Evolutionary conservation across 2,329 filamentous ascomycete species (phyloP).

Genomic region (Colletotrichum destructivum): DNA sequence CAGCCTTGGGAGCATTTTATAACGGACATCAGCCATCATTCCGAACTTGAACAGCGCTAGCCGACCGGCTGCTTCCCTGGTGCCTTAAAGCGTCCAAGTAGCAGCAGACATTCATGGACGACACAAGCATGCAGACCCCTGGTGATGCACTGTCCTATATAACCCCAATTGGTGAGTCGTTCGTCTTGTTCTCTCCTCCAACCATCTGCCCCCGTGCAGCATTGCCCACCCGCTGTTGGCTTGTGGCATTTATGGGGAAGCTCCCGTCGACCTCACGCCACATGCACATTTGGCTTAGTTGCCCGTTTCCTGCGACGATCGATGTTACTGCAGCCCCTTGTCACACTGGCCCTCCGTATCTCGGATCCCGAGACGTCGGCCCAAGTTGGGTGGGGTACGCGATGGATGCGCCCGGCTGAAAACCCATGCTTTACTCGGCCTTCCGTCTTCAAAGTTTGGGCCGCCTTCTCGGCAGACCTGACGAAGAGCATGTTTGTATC

Average conservation of each 20-base stretch:
- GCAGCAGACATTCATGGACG: constrained; percentile 53
- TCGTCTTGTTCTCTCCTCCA: constrained; percentile 53
- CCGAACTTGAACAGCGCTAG: constrained; percentile 34
- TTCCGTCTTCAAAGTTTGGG: background rate
- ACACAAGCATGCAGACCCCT: constrained; percentile 61
- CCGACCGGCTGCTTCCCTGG: constrained; percentile 35
- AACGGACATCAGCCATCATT: constrained; percentile 34
- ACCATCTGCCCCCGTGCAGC: constrained; percentile 66
- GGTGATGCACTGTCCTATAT: constrained; percentile 65
- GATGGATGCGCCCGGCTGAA: constrained; percentile 20
- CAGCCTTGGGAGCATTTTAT: constrained; percentile 17
- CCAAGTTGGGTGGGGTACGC: constrained; percentile 5
- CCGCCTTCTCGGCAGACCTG: constrained; percentile 8
- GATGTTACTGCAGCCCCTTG: constrained; percentile 42
- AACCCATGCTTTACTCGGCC: constrained; percentile 14
- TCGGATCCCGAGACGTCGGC: background rate
- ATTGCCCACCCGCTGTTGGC: constrained; percentile 63
- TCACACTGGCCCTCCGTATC: constrained; percentile 21
- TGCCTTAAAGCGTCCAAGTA: constrained; percentile 43
- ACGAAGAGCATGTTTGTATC: constrained; percentile 6
- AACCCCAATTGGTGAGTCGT: constrained; percentile 69
- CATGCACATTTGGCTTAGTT: constrained; percentile 36
- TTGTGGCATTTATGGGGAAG: constrained; percentile 53
- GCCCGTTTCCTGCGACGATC: constrained; percentile 33
- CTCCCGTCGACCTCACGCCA: constrained; percentile 29